phyloP scores from a whole-genome alignment of 2,329 filamentous ascomycete genomes.

The Plectosphaerella sp. region DNA sequence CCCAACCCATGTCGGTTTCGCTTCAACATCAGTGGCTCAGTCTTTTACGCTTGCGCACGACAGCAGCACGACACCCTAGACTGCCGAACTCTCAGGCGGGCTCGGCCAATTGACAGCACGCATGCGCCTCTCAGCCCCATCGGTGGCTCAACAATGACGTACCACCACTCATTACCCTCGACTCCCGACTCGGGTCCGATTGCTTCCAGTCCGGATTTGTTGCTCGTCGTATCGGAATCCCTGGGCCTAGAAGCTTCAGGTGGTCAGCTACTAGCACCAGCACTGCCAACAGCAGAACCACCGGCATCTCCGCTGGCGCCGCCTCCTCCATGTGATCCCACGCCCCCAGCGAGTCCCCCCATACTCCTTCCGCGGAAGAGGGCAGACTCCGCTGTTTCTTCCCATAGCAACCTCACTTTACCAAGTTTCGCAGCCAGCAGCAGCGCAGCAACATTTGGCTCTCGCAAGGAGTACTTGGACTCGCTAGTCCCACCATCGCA shows the following conservation, averaged over 20 bases:
- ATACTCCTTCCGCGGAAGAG: neutral
- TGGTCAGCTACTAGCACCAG: no score
- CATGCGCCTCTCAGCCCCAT: neutral
- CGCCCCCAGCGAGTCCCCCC: neutral
- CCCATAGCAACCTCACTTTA: neutral
- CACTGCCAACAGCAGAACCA: no score
- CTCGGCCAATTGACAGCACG: neutral
- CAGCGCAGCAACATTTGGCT: constrained; percentile 7
- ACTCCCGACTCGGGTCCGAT: neutral
- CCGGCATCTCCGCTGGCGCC: no score
- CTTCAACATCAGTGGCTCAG: no score
- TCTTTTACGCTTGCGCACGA: no score
- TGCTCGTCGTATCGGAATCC: no score
- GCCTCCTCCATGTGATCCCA: neutral
- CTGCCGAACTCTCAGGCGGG: neutral
- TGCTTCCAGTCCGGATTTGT: neutral
- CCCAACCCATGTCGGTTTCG: no score
- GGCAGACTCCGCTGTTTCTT: neutral
- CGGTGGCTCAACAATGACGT: neutral
- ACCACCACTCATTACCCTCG: neutral
- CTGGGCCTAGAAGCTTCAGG: no score
- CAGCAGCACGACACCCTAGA: neutral
- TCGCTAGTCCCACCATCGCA: constrained; percentile 42
- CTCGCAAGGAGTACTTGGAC: constrained; percentile 43
- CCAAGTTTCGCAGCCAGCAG: neutral